These are phyloP conservation scores for Metrosideros polymorpha DNA, from an alignment of 441 rosid genomes.

Conservation along the genomic window DNA sequence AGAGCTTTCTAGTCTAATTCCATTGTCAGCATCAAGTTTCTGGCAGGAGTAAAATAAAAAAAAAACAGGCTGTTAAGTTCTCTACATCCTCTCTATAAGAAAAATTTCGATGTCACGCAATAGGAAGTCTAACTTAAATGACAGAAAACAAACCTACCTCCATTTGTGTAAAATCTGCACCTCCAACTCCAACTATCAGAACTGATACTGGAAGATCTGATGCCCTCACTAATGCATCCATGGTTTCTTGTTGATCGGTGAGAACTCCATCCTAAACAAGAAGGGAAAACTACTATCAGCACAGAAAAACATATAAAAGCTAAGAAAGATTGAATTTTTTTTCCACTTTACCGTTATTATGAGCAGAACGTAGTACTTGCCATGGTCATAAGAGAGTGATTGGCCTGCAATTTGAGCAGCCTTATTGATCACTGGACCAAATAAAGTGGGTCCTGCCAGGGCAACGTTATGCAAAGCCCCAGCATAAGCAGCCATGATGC, in stretches of 20 bases:
- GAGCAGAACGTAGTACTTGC: slow-evolving; percentile 64
- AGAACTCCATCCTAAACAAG: slow-evolving; percentile 65
- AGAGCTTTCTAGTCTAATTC: slow-evolving; percentile 54
- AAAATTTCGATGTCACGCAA: not conserved
- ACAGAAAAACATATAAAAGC: not conserved
- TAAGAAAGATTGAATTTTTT: not conserved
- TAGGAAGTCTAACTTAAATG: not conserved
- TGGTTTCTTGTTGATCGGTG: slow-evolving; percentile 51
- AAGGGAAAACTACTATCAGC: not conserved
- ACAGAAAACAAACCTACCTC: slow-evolving; percentile 30
- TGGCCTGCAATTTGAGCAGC: slow-evolving; percentile 64
- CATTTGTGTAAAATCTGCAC: slow-evolving; percentile 62
- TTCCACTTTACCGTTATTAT: slow-evolving; percentile 55
- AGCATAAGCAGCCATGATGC: slow-evolving; percentile 71
- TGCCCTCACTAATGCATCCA: slow-evolving; percentile 59
- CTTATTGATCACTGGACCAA: slow-evolving; percentile 56
- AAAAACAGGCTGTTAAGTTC: not conserved
- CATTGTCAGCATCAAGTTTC: slow-evolving; percentile 81
- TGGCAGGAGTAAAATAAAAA: slow-evolving; percentile 8
- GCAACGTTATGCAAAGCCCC: slow-evolving; percentile 46
- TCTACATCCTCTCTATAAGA: not conserved
- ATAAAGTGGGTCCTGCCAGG: slow-evolving; percentile 78
- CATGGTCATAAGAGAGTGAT: slow-evolving; percentile 26
- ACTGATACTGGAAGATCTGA: slow-evolving; percentile 71
- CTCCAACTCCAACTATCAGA: slow-evolving; percentile 65